Evolutionary conservation across 2,329 filamentous ascomycete genomes (phyloP).

Genomic region (Cladosporium sp.): DNA sequence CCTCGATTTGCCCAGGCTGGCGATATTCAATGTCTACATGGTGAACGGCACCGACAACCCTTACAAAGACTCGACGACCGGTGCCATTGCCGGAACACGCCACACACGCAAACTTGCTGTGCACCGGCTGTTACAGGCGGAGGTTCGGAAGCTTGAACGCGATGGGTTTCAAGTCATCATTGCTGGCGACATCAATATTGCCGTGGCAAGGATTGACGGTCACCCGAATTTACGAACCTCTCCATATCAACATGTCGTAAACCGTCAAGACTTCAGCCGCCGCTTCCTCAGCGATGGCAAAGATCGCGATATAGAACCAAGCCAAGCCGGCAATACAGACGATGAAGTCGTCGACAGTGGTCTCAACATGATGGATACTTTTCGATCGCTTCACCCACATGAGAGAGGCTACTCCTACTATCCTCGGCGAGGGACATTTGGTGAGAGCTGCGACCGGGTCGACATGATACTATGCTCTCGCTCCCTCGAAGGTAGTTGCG

Average conservation of each 20-base stretch:
- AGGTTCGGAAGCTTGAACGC: constrained; percentile 40
- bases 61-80: constrained; percentile 44
- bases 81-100: constrained; percentile 41
- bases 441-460: constrained; percentile 50
- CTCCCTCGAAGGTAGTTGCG: constrained; percentile 34
- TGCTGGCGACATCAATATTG: constrained; percentile 52
- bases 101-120: constrained; percentile 51
- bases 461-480: constrained; percentile 48
- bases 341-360: constrained; percentile 14
- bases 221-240: constrained; percentile 44
- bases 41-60: constrained; percentile 49
- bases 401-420: constrained; percentile 49
- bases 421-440: constrained; percentile 42
- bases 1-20: constrained; percentile 31
- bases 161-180: constrained; percentile 44
- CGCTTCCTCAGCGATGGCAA: constrained; percentile 41
- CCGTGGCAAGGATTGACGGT: constrained; percentile 41
- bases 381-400: constrained; percentile 41
- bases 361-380: constrained; percentile 44
- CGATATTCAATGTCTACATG: constrained; percentile 51
- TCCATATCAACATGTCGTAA: constrained; percentile 46
- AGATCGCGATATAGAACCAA: not conserved
- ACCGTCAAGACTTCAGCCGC: constrained; percentile 48
- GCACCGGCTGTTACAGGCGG: constrained; percentile 43
- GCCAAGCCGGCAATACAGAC: not conserved